These are phyloP conservation scores for Candida gorgasii DNA, from an alignment of 805 yeast species.

Conservation along the genomic window DNA sequence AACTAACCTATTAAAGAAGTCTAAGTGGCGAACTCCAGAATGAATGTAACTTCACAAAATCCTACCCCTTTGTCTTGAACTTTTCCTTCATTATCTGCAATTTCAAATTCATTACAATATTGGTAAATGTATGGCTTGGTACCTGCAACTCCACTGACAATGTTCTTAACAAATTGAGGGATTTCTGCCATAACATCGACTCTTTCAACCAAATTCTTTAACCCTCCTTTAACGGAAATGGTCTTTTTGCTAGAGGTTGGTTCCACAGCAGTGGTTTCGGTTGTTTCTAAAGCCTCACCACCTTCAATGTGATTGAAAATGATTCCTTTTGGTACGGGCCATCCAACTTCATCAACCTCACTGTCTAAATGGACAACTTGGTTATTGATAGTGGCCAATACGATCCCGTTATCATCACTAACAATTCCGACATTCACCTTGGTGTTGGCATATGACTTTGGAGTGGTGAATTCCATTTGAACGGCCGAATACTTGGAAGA, in stretches of 20 bases:
- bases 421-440: constrained; percentile 79
- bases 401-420: constrained; percentile 60
- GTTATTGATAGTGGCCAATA: constrained; percentile 66
- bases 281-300: constrained; percentile 39
- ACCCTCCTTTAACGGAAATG: constrained; percentile 52
- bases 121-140: constrained; percentile 97
- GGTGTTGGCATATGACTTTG: constrained; percentile 81
- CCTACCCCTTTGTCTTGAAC: constrained; percentile 61
- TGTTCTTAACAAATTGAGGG: constrained; percentile 89
- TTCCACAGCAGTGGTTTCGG: constrained; percentile 37
- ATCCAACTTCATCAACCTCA: constrained; percentile 75
- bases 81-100: constrained; percentile 35
- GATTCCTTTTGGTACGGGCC: constrained; percentile 82
- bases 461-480: constrained; percentile 95
- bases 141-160: constrained; percentile 93
- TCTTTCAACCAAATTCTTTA: constrained; percentile 72
- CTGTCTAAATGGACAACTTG: constrained; percentile 56
- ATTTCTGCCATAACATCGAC: constrained; percentile 98
- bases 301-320: constrained; percentile 50
- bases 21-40: constrained; percentile 45
- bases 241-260: neutral
- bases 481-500: constrained; percentile 72
- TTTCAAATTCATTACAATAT: constrained; percentile 64
- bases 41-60: constrained; percentile 81
- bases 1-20: too few relatives aligned